These are phyloP conservation scores for Ailanthus altissimus DNA, from an alignment of 345 rosid species.

Conservation along the genomic window DNA sequence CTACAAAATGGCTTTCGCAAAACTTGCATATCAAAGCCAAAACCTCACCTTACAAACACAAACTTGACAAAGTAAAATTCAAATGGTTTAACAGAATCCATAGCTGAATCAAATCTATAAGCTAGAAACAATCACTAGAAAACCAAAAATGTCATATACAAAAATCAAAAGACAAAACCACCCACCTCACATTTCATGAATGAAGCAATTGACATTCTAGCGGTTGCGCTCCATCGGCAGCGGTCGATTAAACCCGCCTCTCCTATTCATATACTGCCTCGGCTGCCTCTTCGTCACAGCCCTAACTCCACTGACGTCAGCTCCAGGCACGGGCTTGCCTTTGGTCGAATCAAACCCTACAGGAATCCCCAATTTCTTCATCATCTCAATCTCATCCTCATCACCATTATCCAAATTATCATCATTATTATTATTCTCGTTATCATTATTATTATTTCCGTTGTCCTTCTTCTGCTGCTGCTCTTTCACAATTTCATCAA, in stretches of 20 bases:
- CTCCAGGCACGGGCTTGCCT: constrained; percentile 87
- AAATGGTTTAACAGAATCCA: not conserved
- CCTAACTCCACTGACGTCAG: constrained; percentile 80
- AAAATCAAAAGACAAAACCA: not conserved
- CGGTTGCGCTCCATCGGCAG: constrained; percentile 82
- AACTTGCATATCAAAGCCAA: not conserved
- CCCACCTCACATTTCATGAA: constrained; percentile 5
- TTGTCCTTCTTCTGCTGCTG: constrained; percentile 45
- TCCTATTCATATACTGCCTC: constrained; percentile 87
- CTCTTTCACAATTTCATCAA: constrained; percentile 62
- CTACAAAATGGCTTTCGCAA: not conserved
- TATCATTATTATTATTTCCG: constrained; percentile 19
- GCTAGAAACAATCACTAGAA: not conserved
- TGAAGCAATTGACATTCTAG: constrained; percentile 24
- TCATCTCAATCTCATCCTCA: constrained; percentile 44
- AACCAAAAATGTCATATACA: not conserved
- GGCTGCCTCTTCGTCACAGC: constrained; percentile 88
- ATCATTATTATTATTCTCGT: constrained; percentile 24
- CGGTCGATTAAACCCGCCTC: constrained; percentile 93
- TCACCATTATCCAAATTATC: constrained; percentile 64
- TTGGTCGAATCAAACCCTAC: constrained; percentile 87
- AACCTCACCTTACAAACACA: not conserved
- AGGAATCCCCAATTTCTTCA: constrained; percentile 94
- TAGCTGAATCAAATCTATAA: not conserved
- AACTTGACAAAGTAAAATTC: not conserved